Base-by-base conservation (phyloP, 106 monocot genomes). In the Phalaenopsis equestris region DNA sequence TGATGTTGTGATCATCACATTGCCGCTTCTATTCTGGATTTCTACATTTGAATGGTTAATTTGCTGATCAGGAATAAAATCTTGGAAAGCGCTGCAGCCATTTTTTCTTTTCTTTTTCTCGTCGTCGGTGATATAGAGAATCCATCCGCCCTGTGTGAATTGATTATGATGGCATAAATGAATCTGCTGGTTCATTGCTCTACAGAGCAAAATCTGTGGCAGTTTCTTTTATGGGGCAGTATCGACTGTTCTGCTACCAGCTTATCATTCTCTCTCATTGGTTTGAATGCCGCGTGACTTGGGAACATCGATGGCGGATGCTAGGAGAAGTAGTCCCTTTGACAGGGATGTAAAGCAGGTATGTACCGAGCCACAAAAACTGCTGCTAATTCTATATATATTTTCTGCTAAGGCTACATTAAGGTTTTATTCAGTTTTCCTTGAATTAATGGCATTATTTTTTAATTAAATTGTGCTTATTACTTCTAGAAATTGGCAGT, bases 311-410 rank as follows among this genome's bases (percentile, higher is more conserved):
- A 86, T 86, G 86, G 82, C 79, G 19, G 86, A 86, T 86, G 41
- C 76, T 75, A 30, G 73, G 42, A 86, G 81, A 68, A 75, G 56
- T 56, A 55, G 55, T 43, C 67, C 85, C 72, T 77, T 78, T 72
- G 81, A 85, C 72, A 85, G 81, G 85, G 85, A 85, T 77, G 76
- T 85, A 55, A 81, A 85, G 78, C 85, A 85, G 85, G 85, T 83
- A 72, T 2, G 85, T 78, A 78, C 15, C 36, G 43, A 45, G 10
- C 2, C 39, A 70, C 38, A 3, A 2, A 70, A 70, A 70, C 4
- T 70, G 39, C 12, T 37, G n/a, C 3, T 64, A 5, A 23, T 8
- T 65, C 64, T 24, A n/a, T 6, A 65, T 65, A n/a, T 65, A 65
- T 23, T 70, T 70, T 61, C 61, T 61, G 6, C n/a, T 61, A 61